A percentile compares a stretch with the other conserved stretches of the same genome.
Evolutionary conservation across 2,329 filamentous ascomycete genomes (phyloP).

Genomic region (Triangularia setosa): DNA sequence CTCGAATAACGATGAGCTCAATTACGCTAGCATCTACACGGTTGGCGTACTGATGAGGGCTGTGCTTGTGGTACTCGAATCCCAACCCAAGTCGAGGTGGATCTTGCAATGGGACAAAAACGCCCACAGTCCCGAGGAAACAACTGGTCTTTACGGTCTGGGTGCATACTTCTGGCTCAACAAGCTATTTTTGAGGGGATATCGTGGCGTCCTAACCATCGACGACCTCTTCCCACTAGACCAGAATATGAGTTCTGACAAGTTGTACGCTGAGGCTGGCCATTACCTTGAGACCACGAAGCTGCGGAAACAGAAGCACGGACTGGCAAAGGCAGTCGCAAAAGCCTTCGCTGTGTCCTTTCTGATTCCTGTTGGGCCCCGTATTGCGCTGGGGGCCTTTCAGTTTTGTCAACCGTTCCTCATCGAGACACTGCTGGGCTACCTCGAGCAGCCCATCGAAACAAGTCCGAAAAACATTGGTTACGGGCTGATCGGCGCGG

Average conservation of each 20-base stretch:
- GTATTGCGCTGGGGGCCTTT: constrained; percentile 38
- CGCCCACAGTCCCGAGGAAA: constrained; percentile 37
- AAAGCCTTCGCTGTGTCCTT: constrained; percentile 33
- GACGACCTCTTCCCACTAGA: constrained; percentile 33
- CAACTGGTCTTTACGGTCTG: constrained; percentile 30
- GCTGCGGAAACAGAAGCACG: constrained; percentile 23
- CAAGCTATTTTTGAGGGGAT: constrained; percentile 30
- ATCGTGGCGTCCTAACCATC: constrained; percentile 30
- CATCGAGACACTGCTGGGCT: constrained; percentile 36
- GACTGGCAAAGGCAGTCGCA: constrained; percentile 29
- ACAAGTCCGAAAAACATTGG: constrained; percentile 25
- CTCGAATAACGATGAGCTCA: constrained; percentile 11
- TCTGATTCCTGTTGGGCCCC: constrained; percentile 35
- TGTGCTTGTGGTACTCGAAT: constrained; percentile 37
- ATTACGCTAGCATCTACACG: constrained; percentile 34
- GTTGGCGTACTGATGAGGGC: constrained; percentile 35
- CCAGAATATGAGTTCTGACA: constrained; percentile 22
- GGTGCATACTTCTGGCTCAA: constrained; percentile 34
- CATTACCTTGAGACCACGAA: constrained; percentile 15
- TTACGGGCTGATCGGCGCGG: constrained; percentile 35
- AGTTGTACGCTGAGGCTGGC: constrained; percentile 15
- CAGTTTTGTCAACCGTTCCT: constrained; percentile 43
- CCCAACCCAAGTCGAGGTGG: constrained; percentile 37
- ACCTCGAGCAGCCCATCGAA: constrained; percentile 29
- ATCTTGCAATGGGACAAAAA: constrained; percentile 34